A percentile compares a stretch with the other conserved stretches of the same genome.
These are phyloP conservation scores for Aureobasidium sp. DNA, from an alignment of 2,329 filamentous ascomycete genomes.

Conservation along the genomic window DNA sequence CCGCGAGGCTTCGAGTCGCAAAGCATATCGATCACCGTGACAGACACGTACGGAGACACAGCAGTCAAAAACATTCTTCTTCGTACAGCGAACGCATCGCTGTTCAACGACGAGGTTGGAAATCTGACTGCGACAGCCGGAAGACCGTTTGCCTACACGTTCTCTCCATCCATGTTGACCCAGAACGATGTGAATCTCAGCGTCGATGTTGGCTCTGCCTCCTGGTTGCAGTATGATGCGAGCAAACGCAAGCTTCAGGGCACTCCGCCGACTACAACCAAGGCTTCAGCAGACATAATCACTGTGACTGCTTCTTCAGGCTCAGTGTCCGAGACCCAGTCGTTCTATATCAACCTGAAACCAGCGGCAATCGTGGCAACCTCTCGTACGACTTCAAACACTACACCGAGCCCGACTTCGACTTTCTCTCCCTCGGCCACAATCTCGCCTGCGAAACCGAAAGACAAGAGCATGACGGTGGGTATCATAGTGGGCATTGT, in stretches of 20 bases:
- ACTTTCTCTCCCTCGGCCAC: constrained; percentile 14
- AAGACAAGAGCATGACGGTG: constrained; percentile 11
- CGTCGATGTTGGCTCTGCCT: constrained; percentile 35
- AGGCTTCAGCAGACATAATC: constrained; percentile 32
- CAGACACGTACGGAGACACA: constrained; percentile 50
- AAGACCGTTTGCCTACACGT: constrained; percentile 38
- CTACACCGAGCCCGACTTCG: constrained; percentile 14
- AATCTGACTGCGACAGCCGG: constrained; percentile 42
- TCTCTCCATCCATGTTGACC: constrained; percentile 36
- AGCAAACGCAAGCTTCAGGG: constrained; percentile 38
- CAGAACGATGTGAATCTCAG: constrained; percentile 33
- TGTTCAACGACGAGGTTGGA: constrained; percentile 37
- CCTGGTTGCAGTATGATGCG: constrained; percentile 44
- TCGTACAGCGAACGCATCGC: constrained; percentile 23
- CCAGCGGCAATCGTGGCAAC: not conserved
- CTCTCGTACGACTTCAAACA: not conserved
- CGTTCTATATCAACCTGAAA: constrained; percentile 34
- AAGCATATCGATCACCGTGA: constrained; percentile 53
- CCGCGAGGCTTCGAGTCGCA: constrained; percentile 48
- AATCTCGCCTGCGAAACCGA: not conserved
- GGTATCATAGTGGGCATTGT: constrained; percentile 26
- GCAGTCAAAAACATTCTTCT: constrained; percentile 47
- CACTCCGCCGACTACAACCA: constrained; percentile 35
- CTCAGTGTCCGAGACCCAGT: constrained; percentile 29
- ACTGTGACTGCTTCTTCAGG: constrained; percentile 27